Base-by-base conservation (phyloP, 768 basidiomycete genomes). In the Agrocybe chaxingu region DNA sequence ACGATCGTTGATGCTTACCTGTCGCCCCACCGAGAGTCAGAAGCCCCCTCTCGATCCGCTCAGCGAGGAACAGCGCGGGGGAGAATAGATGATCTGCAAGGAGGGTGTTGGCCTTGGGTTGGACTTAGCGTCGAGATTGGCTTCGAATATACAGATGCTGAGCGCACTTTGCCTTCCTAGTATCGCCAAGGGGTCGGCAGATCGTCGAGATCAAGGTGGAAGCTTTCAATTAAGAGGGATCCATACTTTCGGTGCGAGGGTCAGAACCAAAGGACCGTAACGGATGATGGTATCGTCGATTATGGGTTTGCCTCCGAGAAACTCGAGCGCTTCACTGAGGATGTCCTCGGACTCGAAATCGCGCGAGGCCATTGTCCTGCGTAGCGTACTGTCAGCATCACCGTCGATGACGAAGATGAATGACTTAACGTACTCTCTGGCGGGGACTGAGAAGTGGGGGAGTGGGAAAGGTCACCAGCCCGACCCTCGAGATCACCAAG, bases 51-150 rank as follows among this genome's bases (percentile, higher is more conserved):
- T 89, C 85, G 8, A 90, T 80, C 24, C 74, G 68, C 59, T 89
- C 84, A 2, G 83, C 82, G 12, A 89, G 71, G 48, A 83, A 75
- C 7, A 89, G 70, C 7, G 80, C 77, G 11, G 84, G 86, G 35
- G 83, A 88, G 62, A 88, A 89, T 3, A 88, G 70, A 54, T 85
- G 84, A 64, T 89, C 85, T 43, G 85, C 87, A 16, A 89, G 70
- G 8, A 87, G 72, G 10, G 84, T 85, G 53, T 81, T 86, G 29
- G 85, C 82, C 85, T 87, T 63, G 37, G 24, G 53, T 45, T 32
- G 34, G 44, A 30, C 46, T 52, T 52, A 50, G 58, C 3, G 24
- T 3, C 24, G 24, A 48, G 37, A 49, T 49, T 35, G 40, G 38
- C n/a, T 48, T 50, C 29, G 50, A 50, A 36, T 39, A 37, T 32